These are phyloP conservation scores for Alternaria ventricosa DNA, from an alignment of 2,329 filamentous ascomycete species.

Conservation along the genomic window DNA sequence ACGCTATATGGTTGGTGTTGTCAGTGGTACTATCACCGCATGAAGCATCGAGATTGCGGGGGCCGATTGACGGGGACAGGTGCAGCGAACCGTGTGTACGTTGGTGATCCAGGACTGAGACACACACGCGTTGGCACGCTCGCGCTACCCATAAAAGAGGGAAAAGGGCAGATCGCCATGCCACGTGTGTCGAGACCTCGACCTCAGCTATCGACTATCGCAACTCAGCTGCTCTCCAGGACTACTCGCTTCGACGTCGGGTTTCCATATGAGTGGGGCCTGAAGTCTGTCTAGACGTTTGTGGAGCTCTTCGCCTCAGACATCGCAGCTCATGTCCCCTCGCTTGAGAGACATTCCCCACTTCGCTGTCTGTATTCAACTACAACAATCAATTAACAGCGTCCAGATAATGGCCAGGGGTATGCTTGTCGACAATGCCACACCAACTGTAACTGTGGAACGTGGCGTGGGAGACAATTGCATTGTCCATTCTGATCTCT, in stretches of 20 bases:
- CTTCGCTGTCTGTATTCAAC: conserved; percentile 1
- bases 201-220: neutral
- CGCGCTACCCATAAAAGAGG: conserved; percentile 4
- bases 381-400: neutral
- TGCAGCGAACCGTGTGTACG: neutral
- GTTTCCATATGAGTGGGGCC: conserved; percentile 1
- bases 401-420: conserved; percentile 1
- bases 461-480: conserved; percentile 4
- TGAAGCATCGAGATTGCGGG: conserved; percentile 4
- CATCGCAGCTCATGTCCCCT: conserved; percentile 10
- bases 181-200: neutral
- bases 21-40: neutral
- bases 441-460: conserved; percentile 3
- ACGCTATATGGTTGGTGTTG: neutral
- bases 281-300: conserved; percentile 5
- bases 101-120: neutral
- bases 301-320: conserved; percentile 13
- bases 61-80: neutral
- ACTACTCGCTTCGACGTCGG: conserved; percentile 4
- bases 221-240: neutral
- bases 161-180: neutral
- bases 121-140: neutral
- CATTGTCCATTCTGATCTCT: neutral
- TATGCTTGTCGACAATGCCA: neutral
- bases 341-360: conserved; percentile 6